Conservation (phyloP, 495 filamentous ascomycete genomes). For the Aeminium ludgeri region DNA sequence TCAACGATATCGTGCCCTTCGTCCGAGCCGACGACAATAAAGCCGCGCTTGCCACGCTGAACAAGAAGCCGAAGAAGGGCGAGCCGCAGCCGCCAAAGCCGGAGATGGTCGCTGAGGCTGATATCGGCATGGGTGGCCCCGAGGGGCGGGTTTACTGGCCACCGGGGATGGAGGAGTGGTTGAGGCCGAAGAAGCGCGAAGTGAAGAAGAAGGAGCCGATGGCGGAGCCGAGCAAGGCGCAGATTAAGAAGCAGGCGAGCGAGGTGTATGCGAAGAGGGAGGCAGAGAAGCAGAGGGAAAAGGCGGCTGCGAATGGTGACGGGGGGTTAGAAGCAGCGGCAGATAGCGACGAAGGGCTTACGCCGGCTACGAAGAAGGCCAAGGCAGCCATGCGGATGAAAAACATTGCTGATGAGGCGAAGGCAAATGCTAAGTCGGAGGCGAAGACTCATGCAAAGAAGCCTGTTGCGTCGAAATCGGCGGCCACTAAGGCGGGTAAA, state of each 20-base stretch:
- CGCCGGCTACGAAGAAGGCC: conserved; percentile 16
- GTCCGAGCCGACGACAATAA: conserved; percentile 65
- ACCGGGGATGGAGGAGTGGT: conserved; percentile 73
- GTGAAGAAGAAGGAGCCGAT: conserved; percentile 40
- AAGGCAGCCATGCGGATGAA: conserved; percentile 13
- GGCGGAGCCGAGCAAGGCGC: conserved; percentile 4
- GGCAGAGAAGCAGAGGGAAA: conserved; percentile 3
- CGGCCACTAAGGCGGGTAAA: background rate
- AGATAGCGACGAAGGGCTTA: conserved; percentile 4
- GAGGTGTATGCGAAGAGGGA: conserved; percentile 4
- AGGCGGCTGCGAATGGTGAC: conserved; percentile 4
- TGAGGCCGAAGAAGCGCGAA: conserved; percentile 58
- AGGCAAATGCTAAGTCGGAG: conserved; percentile 6
- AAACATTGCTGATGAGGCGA: conserved; percentile 3
- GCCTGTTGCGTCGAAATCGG: background rate
- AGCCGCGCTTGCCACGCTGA: conserved; percentile 30
- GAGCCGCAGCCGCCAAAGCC: conserved; percentile 26
- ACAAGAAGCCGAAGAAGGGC: conserved; percentile 34
- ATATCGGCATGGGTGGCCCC: conserved; percentile 76
- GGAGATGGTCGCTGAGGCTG: conserved; percentile 40
- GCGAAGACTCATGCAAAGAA: conserved; percentile 6
- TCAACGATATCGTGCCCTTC: conserved; percentile 67
- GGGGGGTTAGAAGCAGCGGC: background rate
- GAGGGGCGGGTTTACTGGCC: conserved; percentile 89
- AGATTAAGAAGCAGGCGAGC: conserved; percentile 1